Base-by-base conservation (phyloP, 2,329 filamentous ascomycete species). In the Neopestalotiopsis clavispora region DNA sequence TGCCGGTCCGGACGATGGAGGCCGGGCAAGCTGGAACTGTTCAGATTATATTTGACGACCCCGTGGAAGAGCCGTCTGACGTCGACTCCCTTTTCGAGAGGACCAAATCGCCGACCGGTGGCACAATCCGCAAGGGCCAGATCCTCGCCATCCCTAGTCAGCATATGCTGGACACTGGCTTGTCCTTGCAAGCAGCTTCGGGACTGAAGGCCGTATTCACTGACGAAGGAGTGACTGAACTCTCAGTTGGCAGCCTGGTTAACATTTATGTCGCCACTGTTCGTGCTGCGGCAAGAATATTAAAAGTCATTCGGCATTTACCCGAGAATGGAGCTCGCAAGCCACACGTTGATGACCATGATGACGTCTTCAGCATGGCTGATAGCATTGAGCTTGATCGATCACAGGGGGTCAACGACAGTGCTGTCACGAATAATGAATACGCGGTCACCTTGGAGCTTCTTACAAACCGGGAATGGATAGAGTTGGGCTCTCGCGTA, bases 241-340 rank as follows among this genome's bases (percentile, higher is more conserved):
- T 98, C 6, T 85, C 87, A 0, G 82, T 90, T 0, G 92, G 93
- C 1, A 91, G 87, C 56, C 84, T 91, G 42, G 90, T 95, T 4
- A 94, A 97, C 38, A 88, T 95, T 0, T 98, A 98, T 76, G 89
- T 95, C 56, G 94, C 94, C 20, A 98, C 94, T 76, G 91, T 98
- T 14, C 88, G 95, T 9, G 92, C 94, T 1, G 90, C 92, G 0
- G 95, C 94, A 0, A 91, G 92, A 69, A 89, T 98, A 1, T 78
- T 92, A 32, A 86, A 87, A 40, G 84, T 92, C 12, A 83, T 77
- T 40, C 74, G 77, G 32, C 75, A 73, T 67, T 72, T 72, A 40
- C 71, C 69, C 6, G 74, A 74, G 10, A 72, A 74, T 40, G 74
- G 75, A 23, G 62, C 75, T 2, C 74, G 76, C 30, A 72, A 69